Base-by-base conservation (phyloP, 805 yeast genomes). In the Ogataea zsoltii region DNA sequence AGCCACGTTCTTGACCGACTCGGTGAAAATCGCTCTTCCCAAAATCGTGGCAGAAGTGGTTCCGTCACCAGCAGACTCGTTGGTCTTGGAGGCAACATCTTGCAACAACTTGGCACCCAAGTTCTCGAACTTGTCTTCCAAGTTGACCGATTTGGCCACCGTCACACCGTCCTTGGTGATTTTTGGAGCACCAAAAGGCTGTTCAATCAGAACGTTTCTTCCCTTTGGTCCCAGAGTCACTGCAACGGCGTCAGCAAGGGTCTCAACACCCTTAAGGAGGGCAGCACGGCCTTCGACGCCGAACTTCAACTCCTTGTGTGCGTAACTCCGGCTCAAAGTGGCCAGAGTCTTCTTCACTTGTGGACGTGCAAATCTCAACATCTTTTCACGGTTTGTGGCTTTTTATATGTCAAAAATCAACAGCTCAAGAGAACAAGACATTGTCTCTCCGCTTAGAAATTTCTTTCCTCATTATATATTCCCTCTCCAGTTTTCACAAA, bases 141-240 rank as follows among this genome's bases (percentile, higher is more conserved):
- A 74, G 33, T 80, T 79, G 60, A 92, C 82, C 44, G 95, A 83
- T 63, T 78, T 81, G 51, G 99, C 99, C 49, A 92, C 97, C 38
- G 98, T 89, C 42, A 90, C 97, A 80, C 99, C 99, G 68, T 92
- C 99, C 75, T 92, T 92, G 71, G 99, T 92, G 77, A 92, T 92
- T 76, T 92, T 92, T 60, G 99, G 99, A 42, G 96, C 80, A 56
- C 97, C 97, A 57, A 88, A 94, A 53, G 88, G 85, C 74, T 94
- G 99, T 74, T 92, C 98, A 65, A 94, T 91, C 58, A 92, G 78
- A 31, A 90, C 99, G 62, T 90, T 92, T 71, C 99, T 85, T 63
- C 99, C 99, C 70, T 91, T 91, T 61, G 99, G 99, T 42, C 99
- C 99, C 51, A 92, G 76, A 31, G 99, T 94, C 42, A 95, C 96